Evolutionary conservation across 2,329 filamentous ascomycete species (phyloP).

Genomic region (Fusarium temperatum): DNA sequence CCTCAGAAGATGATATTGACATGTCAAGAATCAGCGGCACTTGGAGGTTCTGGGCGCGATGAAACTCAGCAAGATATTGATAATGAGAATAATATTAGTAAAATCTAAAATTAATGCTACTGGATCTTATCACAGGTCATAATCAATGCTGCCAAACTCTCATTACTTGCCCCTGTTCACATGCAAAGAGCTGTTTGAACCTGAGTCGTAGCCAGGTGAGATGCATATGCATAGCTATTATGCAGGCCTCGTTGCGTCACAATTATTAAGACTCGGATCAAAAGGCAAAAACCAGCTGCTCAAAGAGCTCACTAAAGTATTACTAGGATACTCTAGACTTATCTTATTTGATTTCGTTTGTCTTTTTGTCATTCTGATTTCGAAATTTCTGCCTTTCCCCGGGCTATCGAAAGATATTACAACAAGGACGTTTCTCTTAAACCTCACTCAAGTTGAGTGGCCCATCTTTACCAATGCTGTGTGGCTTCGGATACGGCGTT

Average conservation of each 20-base stretch:
- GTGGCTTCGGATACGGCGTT: background rate
- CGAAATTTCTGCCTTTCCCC: background rate
- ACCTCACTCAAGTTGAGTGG: background rate
- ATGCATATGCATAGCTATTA: background rate
- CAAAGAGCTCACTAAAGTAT: background rate
- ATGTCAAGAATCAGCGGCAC: background rate
- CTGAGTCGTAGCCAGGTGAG: background rate
- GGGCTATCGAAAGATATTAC: background rate
- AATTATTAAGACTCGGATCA: background rate
- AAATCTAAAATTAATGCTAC: background rate
- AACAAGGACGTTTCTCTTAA: background rate
- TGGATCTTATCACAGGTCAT: slow-evolving; percentile 2
- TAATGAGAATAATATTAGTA: slow-evolving; percentile 12
- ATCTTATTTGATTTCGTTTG: background rate
- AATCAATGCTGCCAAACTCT: background rate
- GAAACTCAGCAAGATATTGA: background rate
- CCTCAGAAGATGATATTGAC: background rate
- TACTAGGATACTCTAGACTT: background rate
- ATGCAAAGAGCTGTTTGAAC: background rate
- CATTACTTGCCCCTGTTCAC: background rate
- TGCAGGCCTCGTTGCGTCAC: background rate
- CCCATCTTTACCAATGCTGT: background rate
- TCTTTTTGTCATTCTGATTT: background rate
- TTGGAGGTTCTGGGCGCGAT: background rate
- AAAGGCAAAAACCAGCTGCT: background rate